phyloP scores from a whole-genome alignment of 192 early-diverging fungal genomes.

The Dimargaris verticillata region DNA sequence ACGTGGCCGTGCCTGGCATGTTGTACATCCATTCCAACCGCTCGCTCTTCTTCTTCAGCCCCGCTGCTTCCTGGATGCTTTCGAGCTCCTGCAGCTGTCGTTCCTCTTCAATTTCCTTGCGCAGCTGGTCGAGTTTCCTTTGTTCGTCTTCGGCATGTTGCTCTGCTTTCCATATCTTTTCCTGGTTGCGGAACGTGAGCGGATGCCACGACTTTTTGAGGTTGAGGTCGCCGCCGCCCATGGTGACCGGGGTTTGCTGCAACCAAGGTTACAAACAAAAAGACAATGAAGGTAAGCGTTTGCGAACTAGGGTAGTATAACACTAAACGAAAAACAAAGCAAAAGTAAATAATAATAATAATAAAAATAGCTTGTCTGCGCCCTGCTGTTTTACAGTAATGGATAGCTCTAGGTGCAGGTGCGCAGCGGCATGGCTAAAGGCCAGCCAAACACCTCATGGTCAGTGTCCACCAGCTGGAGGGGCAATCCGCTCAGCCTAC shows the following conservation, averaged over 20 bases:
- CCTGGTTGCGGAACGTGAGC: constrained; percentile 77
- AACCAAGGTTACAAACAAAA: not conserved
- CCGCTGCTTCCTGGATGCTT: constrained; percentile 51
- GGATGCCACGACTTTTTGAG: constrained; percentile 99
- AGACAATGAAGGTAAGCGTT: not conserved
- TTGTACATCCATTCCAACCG: constrained; percentile 95
- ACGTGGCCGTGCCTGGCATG: constrained; percentile 26
- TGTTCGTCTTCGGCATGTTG: constrained; percentile 70
- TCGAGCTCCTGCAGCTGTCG: constrained; percentile 72
- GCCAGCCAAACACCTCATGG: too few relatives aligned
- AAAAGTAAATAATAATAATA: too few relatives aligned
- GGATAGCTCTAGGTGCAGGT: too few relatives aligned
- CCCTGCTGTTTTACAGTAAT: too few relatives aligned
- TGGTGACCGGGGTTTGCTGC: not conserved
- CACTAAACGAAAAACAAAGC: too few relatives aligned
- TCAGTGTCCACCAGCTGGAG: too few relatives aligned
- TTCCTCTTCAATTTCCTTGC: constrained; percentile 85
- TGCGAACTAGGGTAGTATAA: too few relatives aligned
- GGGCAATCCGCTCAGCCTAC: too few relatives aligned
- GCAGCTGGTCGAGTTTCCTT: constrained; percentile 70
- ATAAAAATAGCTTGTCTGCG: too few relatives aligned
- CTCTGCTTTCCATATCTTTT: constrained; percentile 75
- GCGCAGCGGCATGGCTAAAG: too few relatives aligned
- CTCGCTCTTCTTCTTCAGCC: constrained; percentile 43
- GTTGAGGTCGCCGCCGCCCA: constrained; percentile 41